These are phyloP conservation scores for Cutaneotrichosporon arboriforme DNA, from an alignment of 1,284 basidiomycete species.

Conservation along the genomic window DNA sequence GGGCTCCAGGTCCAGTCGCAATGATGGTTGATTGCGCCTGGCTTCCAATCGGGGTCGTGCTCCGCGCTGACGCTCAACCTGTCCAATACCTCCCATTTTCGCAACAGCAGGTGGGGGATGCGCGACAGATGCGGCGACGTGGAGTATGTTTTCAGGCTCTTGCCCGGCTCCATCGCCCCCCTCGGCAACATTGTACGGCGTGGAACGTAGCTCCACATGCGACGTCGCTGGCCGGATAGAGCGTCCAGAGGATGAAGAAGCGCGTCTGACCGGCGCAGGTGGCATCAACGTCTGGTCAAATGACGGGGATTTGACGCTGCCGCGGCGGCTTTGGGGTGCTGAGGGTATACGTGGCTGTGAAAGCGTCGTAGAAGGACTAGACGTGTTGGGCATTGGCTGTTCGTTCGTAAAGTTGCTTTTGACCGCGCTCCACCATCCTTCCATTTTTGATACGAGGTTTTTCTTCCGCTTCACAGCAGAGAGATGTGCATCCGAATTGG, in stretches of 20 bases:
- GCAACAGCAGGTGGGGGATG: conserved; percentile 14
- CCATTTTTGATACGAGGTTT: conserved; percentile 49
- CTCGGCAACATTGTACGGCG: background rate
- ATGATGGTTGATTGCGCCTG: conserved; percentile 41
- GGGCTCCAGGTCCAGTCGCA: conserved; percentile 44
- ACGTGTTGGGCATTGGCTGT: conserved; percentile 2
- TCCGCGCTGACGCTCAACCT: background rate
- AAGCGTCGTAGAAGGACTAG: background rate
- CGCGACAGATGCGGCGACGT: background rate
- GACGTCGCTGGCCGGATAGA: conserved; percentile 31
- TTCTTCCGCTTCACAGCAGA: conserved; percentile 37
- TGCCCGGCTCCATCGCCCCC: background rate
- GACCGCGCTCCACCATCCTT: conserved; percentile 51
- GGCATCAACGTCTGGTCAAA: conserved; percentile 14
- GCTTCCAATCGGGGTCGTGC: conserved; percentile 27
- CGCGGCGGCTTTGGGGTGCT: conserved; percentile 31
- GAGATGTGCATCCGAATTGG: conserved; percentile 7
- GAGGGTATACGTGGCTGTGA: conserved; percentile 30
- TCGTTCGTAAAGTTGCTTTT: conserved; percentile 46
- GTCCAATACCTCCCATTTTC: background rate
- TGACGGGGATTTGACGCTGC: conserved; percentile 22
- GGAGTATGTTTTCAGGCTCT: background rate
- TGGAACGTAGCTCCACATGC: conserved; percentile 27
- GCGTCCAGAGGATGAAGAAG: conserved; percentile 20
- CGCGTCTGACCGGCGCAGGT: conserved; percentile 24